These are phyloP conservation scores for Globisporangium apiculatum DNA, from an alignment of 352 stramenopile genomes.

Conservation along the genomic window DNA sequence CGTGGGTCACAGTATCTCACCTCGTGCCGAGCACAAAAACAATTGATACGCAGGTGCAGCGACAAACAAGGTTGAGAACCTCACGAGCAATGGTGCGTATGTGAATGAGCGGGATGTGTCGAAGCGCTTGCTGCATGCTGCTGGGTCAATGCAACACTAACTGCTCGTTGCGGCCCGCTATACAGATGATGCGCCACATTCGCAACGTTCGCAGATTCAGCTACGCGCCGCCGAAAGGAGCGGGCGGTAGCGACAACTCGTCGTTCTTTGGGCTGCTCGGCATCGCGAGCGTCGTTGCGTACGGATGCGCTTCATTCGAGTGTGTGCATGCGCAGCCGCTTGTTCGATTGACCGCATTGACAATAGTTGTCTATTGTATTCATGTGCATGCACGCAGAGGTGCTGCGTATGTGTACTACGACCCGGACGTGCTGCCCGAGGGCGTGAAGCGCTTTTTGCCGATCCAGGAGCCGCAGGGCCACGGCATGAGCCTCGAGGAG, in stretches of 20 bases:
- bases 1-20: too few species aligned
- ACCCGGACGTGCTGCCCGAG: constrained; percentile 71
- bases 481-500: constrained; percentile 83
- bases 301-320: neutral
- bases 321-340: neutral
- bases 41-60: too few species aligned
- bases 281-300: constrained; percentile 59
- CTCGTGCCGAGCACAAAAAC: too few species aligned
- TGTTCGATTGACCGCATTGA: neutral
- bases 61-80: too few species aligned
- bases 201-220: constrained; percentile 52
- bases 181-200: constrained; percentile 20
- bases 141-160: too few species aligned
- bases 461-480: constrained; percentile 74
- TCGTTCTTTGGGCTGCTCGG: constrained; percentile 74
- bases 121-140: too few species aligned
- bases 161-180: too few species aligned
- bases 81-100: too few species aligned
- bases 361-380: neutral
- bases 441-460: constrained; percentile 71
- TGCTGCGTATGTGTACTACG: constrained; percentile 80
- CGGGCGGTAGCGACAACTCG: constrained; percentile 67
- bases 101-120: too few species aligned
- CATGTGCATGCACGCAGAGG: constrained; percentile 20
- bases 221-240: constrained; percentile 55